Base-by-base conservation (phyloP, 768 basidiomycete species). In the Lentinula sp. region DNA sequence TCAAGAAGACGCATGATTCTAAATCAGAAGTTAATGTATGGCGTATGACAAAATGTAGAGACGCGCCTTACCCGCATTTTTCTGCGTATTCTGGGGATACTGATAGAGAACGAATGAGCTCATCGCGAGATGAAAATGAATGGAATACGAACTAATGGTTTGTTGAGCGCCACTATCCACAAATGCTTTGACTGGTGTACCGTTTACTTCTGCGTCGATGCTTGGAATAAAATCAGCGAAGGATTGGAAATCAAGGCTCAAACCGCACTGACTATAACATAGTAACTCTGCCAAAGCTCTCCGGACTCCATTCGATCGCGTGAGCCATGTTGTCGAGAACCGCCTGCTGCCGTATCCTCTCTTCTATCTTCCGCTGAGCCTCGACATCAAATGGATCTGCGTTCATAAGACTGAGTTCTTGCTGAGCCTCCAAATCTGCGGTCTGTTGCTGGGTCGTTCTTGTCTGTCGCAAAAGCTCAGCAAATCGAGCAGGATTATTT, bases 131-230 rank as follows among this genome's bases (percentile, higher is more conserved):
- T 36, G 35, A 61, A 59, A 28, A 57, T 43, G 62, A 55, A 45
- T 13, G 60, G 58, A 52, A 23, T 12, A 76, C 88, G 67, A 3
- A 95, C 95, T 98, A 76, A 98, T 98, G 1, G 96, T 99, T 64
- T 86, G 85, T 68, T 99, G 97, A 10, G 97, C 97, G 45, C 96
- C 97, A 65, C 94, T 97, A 71, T 99, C 97, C 46, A 99, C 97
- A 66, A 99, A 99, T 0, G 97, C 97, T 72, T 93, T 95, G 41
- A 98, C 86, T 3, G 90, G 89, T 62, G 82, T 80, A 1, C 89
- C 88, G 68, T 99, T 99, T 2, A 99, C 93, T 68, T 98, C 97
- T 0, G 95, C 86, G 28, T 88, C 84, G 64, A 98, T 91, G 67
- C 92, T 95, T 61, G 9, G n/a, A 3, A 15, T 12, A 35, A 52